Conservation (phyloP, 2,329 filamentous ascomycete genomes). For the Fusarium aywerte region DNA sequence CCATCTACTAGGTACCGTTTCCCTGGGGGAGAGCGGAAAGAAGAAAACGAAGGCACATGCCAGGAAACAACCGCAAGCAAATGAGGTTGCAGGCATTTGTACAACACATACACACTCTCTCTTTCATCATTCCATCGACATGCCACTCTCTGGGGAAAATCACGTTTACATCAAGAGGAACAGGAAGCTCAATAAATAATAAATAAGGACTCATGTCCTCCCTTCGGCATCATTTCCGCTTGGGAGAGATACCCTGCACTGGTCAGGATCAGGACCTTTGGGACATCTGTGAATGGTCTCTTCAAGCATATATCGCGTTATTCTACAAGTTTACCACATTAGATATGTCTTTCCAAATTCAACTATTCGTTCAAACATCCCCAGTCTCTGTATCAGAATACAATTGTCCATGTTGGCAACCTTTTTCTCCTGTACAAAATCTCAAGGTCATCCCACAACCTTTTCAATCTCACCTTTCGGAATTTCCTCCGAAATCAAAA, state of each 20-base stretch:
- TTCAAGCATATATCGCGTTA: background rate
- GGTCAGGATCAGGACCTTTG: background rate
- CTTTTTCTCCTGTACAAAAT: background rate
- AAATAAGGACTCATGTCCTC: conserved; percentile 4
- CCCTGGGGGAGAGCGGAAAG: conserved; percentile 2
- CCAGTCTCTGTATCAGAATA: background rate
- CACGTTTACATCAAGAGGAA: conserved; percentile 13
- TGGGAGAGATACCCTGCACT: conserved; percentile 21
- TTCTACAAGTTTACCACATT: conserved; percentile 6
- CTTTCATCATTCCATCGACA: conserved; percentile 41
- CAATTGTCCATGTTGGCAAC: conserved; percentile 2
- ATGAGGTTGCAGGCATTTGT: conserved; percentile 41
- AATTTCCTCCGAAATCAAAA: conserved; percentile 24
- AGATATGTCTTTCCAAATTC: background rate
- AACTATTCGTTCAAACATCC: conserved; percentile 8
- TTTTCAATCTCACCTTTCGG: conserved; percentile 23
- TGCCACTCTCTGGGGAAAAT: conserved; percentile 35
- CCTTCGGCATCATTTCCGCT: conserved; percentile 34
- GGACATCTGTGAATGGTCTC: background rate
- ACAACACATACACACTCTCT: conserved; percentile 16
- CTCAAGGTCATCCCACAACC: conserved; percentile 18
- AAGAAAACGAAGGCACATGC: conserved; percentile 41
- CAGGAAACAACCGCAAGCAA: conserved; percentile 44
- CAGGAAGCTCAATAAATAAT: conserved; percentile 20
- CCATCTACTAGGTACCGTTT: conserved; percentile 36